Conservation (phyloP, 495 filamentous ascomycete species). For the Podospora sp. region DNA sequence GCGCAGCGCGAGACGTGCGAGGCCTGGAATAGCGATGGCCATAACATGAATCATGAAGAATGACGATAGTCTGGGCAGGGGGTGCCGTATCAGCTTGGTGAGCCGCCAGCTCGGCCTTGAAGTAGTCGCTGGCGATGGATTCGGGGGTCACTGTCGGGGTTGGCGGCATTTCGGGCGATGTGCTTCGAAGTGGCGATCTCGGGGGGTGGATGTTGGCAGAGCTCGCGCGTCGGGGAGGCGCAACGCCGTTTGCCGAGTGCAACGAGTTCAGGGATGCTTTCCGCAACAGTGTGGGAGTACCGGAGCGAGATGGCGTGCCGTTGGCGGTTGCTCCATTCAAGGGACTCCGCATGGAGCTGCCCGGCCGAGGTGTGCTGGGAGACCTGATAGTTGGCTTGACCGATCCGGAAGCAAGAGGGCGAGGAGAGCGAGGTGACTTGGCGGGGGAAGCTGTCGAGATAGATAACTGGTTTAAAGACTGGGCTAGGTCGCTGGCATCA, state of each 20-base stretch:
- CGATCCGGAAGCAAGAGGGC: slow-evolving; percentile 24
- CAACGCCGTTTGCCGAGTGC: slow-evolving; percentile 45
- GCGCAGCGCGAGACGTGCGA: slow-evolving; percentile 62
- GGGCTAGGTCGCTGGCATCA: slow-evolving; percentile 39
- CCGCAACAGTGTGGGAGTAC: slow-evolving; percentile 49
- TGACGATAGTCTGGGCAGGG: slow-evolving; percentile 69
- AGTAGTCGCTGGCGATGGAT: slow-evolving; percentile 69
- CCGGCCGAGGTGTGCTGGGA: slow-evolving; percentile 41
- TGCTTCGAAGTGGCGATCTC: slow-evolving; percentile 39
- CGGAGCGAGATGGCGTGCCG: slow-evolving; percentile 47
- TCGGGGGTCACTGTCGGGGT: slow-evolving; percentile 59
- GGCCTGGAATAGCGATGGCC: slow-evolving; percentile 87
- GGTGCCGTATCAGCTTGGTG: slow-evolving; percentile 56
- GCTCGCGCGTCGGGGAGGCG: slow-evolving; percentile 53
- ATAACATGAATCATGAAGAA: slow-evolving; percentile 92
- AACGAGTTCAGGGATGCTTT: slow-evolving; percentile 62
- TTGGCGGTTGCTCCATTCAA: slow-evolving; percentile 48
- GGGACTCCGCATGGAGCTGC: slow-evolving; percentile 50
- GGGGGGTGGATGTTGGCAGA: slow-evolving; percentile 52
- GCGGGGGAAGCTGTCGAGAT: slow-evolving; percentile 35
- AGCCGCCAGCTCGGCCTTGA: slow-evolving; percentile 67
- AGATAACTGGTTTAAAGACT: slow-evolving; percentile 46
- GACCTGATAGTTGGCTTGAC: slow-evolving; percentile 32
- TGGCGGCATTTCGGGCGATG: slow-evolving; percentile 44
- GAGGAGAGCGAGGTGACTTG: slow-evolving; percentile 30